These are phyloP conservation scores for Takashimella tepidaria DNA, from an alignment of 1,284 basidiomycete species.

Conservation along the genomic window DNA sequence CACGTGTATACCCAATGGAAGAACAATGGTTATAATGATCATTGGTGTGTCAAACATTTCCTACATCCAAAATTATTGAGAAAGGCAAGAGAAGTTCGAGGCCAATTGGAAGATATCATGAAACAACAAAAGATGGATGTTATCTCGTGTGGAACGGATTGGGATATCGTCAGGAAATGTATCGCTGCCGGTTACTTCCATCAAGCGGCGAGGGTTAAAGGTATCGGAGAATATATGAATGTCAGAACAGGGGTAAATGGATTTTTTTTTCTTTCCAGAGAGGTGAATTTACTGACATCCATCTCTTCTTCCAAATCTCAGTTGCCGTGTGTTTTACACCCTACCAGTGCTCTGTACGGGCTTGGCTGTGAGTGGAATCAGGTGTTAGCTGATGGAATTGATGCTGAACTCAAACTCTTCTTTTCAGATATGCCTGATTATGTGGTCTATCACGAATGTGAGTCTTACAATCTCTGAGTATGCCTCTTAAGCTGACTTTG, in stretches of 20 bases:
- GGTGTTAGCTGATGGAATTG: slow-evolving; percentile 1
- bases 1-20: slow-evolving; percentile 99
- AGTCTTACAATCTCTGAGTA: slow-evolving; percentile 17
- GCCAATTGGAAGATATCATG: slow-evolving; percentile 97
- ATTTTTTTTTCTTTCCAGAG: background rate
- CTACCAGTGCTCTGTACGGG: slow-evolving; percentile 93
- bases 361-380: slow-evolving; percentile 68
- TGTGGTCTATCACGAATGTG: slow-evolving; percentile 86
- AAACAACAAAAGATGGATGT: slow-evolving; percentile 93
- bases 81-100: slow-evolving; percentile 93
- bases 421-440: slow-evolving; percentile 88
- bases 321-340: slow-evolving; percentile 63
- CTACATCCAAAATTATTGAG: slow-evolving; percentile 91
- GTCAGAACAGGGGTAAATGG: slow-evolving; percentile 73
- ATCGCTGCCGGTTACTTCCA: slow-evolving; percentile 99
- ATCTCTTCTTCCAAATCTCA: slow-evolving; percentile 20
- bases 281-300: background rate
- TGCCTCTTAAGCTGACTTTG: too few relatives aligned
- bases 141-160: slow-evolving; percentile 87
- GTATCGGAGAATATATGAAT: slow-evolving; percentile 98
- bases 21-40: slow-evolving; percentile 83
- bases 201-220: slow-evolving; percentile 95
- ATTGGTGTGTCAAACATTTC: slow-evolving; percentile 93
- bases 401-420: too few relatives aligned
- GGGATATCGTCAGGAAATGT: slow-evolving; percentile 91